phyloP scores from a whole-genome alignment of 1,284 basidiomycete species.

The Cutaneotrichosporon spelunceum region DNA sequence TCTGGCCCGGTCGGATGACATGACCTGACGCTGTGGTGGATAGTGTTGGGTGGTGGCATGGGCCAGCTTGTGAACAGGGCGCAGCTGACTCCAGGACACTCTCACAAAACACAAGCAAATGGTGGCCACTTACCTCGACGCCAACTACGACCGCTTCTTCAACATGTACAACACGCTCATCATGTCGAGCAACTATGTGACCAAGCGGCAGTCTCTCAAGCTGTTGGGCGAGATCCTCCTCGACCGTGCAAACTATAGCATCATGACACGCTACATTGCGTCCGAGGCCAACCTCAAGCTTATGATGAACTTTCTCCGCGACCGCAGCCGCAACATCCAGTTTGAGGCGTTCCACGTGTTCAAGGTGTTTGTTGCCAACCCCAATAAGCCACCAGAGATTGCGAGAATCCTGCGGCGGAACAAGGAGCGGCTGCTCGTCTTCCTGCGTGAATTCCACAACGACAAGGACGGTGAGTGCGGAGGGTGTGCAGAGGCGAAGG shows the following conservation, averaged over 20 bases:
- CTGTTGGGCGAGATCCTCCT: slow-evolving; percentile 95
- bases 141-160: slow-evolving; percentile 98
- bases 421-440: slow-evolving; percentile 85
- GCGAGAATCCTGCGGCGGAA: slow-evolving; percentile 87
- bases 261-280: slow-evolving; percentile 98
- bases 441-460: slow-evolving; percentile 92
- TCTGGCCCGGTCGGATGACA: slow-evolving; percentile 12
- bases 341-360: slow-evolving; percentile 99
- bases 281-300: slow-evolving; percentile 89
- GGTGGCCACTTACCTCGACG: slow-evolving; percentile 93
- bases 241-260: slow-evolving; percentile 93
- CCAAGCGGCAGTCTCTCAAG: slow-evolving; percentile 98
- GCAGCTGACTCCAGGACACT: slow-evolving; percentile 60
- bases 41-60: neutral
- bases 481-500: neutral
- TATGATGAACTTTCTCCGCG: slow-evolving; percentile 98
- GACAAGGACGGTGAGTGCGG: slow-evolving; percentile 79
- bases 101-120: slow-evolving; percentile 93
- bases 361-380: slow-evolving; percentile 99
- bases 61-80: too few relatives aligned
- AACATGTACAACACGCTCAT: slow-evolving; percentile 88
- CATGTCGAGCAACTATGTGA: slow-evolving; percentile 93
- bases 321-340: slow-evolving; percentile 98
- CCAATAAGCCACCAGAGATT: slow-evolving; percentile 95
- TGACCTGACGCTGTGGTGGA: neutral